Conservation (phyloP, 495 filamentous ascomycete genomes). For the Amphirosellinia nigrospora region DNA sequence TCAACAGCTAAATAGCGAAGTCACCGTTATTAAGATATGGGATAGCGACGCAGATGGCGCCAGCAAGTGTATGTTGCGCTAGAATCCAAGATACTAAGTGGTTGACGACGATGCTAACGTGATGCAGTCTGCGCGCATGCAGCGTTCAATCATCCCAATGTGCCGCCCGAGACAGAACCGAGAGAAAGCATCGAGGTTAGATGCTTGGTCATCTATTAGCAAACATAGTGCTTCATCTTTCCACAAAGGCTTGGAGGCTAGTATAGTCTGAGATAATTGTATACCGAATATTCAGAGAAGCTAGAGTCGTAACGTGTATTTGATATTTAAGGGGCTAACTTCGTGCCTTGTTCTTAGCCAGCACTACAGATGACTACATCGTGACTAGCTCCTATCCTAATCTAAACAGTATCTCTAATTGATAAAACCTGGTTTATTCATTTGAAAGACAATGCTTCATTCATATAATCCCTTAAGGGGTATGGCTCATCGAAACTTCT, state of each 20-base stretch:
- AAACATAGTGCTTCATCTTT: neutral
- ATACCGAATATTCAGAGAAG: too few species aligned
- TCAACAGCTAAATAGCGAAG: conserved; percentile 16
- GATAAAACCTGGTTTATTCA: too few species aligned
- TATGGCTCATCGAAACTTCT: too few species aligned
- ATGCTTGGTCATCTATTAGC: conserved; percentile 29
- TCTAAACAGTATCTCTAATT: too few species aligned
- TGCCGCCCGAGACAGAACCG: conserved; percentile 24
- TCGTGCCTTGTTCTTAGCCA: too few species aligned
- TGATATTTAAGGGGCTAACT: too few species aligned
- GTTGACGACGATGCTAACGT: neutral
- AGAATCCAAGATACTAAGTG: neutral
- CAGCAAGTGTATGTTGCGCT: conserved; percentile 8
- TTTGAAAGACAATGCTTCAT: too few species aligned
- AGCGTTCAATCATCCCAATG: conserved; percentile 29
- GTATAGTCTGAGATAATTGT: too few species aligned
- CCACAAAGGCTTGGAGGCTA: neutral
- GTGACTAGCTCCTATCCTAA: too few species aligned
- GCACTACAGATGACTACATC: too few species aligned
- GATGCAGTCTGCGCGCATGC: conserved; percentile 32
- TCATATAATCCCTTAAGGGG: too few species aligned
- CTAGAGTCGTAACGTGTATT: too few species aligned
- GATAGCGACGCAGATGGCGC: conserved; percentile 15
- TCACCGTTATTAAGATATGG: conserved; percentile 26
- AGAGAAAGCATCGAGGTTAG: conserved; percentile 33